phyloP scores from a whole-genome alignment of 2,329 filamentous ascomycete species.

The Colletotrichum sojae region DNA sequence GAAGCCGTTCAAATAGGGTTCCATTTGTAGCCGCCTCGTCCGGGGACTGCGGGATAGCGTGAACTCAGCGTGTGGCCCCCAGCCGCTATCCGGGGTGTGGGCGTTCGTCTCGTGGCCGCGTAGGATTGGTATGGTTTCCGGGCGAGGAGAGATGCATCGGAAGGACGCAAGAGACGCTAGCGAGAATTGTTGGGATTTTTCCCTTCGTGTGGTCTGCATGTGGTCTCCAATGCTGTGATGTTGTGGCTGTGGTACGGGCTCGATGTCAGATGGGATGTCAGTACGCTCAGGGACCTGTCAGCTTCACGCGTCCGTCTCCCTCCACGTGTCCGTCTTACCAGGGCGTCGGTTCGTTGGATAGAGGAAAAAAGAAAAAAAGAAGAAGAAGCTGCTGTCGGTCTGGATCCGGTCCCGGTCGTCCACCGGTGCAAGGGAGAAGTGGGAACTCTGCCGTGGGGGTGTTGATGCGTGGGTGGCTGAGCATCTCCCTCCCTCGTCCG shows the following conservation, averaged over 20 bases:
- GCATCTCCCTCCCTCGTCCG: too few species aligned
- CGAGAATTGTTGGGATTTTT: conserved; percentile 4
- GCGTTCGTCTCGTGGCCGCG: conserved; percentile 17
- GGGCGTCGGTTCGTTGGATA: background rate
- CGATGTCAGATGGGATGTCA: background rate
- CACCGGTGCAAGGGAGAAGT: conserved; percentile 15
- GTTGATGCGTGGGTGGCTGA: too few species aligned
- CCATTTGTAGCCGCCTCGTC: background rate
- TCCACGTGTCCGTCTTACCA: background rate
- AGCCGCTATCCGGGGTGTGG: background rate
- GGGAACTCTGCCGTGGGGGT: conserved; percentile 9
- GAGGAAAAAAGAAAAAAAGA: background rate
- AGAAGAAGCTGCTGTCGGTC: background rate
- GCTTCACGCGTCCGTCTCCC: background rate
- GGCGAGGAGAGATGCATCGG: background rate
- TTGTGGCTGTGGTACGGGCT: background rate
- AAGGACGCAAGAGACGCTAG: conserved; percentile 1
- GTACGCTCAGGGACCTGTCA: conserved; percentile 11
- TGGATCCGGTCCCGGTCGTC: background rate
- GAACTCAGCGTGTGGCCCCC: background rate
- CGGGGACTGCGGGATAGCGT: background rate
- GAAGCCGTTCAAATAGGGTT: conserved; percentile 29
- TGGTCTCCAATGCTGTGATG: background rate
- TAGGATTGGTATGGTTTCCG: conserved; percentile 8
- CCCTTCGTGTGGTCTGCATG: background rate